Evolutionary conservation across 108 stramenopile species (phyloP), one percentile per base, ranked within the genome.

Genomic region (Nitzschia sp.): DNA sequence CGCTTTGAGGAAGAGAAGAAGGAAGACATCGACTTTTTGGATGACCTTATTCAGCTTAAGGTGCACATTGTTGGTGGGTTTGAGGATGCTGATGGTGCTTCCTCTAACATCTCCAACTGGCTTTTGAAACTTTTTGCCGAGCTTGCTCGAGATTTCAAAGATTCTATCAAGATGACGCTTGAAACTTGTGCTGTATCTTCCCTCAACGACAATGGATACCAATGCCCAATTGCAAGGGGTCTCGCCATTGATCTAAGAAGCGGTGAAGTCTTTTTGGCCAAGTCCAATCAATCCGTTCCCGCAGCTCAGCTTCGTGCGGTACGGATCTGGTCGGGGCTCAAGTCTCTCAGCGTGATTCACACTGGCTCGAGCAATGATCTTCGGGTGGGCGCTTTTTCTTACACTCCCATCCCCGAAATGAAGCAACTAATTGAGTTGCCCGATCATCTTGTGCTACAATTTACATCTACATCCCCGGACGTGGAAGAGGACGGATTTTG

Each of bases 41-140:
- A 35, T 46, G 29, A 62, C 0, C 26, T 34, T 6, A 73, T 92
- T 34, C 65, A 85, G 11, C 66, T 95, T n/a, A 76, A 84, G n/a
- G 65, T 95, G 59, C 85, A 95, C 57, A 54, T 95, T 2, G 59
- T 95, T 73, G 93, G 93, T 26, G 93, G 93, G 2, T 95, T 85
- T 69, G 68, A 81, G 34, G 93, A 94, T 55, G 34, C 59, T 8
- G 75, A 89, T 34, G 63, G 59, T 3, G 53, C 66, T 0, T 88
- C 87, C 1, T 71, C 63, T 21, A 64, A 69, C 35, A 86, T 88
- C 33, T 82, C 90, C 13, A 46, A 76, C 27, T 83, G 78, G 72
- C 54, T 90, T n/a, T 34, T 94, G 48, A 64, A 47, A 17, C 53
- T 85, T 25, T 66, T 94, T 47, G 82, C 78, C 19, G 45, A 66